A percentile compares a stretch with the other conserved stretches of the same genome.
phyloP scores from a whole-genome alignment of 306 rosid genomes.

The Cicer pinnatifidum region DNA sequence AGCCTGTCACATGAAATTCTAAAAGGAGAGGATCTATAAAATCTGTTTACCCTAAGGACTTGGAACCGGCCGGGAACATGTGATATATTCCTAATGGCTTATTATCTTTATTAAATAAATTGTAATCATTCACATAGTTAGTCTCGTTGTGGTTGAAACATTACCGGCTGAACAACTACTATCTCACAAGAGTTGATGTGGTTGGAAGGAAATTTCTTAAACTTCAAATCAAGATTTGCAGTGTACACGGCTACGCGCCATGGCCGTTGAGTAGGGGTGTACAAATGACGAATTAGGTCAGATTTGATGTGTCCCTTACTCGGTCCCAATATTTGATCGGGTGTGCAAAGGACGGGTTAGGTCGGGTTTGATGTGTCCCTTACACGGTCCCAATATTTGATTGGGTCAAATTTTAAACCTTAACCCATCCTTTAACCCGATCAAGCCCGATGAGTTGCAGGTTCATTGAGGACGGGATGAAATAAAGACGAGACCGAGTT shows the following conservation, averaged over 20 bases:
- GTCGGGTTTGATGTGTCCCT: too few species aligned
- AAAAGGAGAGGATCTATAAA: neutral
- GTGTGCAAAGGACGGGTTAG: too few species aligned
- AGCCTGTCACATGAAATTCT: too few species aligned
- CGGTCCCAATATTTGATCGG: too few species aligned
- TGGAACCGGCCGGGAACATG: neutral
- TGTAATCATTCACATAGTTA: neutral
- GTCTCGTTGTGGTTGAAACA: neutral
- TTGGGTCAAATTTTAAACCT: too few species aligned
- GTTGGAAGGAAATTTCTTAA: conserved; percentile 1
- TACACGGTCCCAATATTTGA: too few species aligned
- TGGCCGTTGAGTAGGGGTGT: neutral
- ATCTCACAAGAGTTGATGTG: neutral
- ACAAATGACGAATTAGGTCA: too few species aligned
- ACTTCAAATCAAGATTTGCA: neutral
- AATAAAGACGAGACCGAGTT: too few species aligned
- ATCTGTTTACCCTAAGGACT: neutral
- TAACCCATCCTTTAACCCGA: too few species aligned
- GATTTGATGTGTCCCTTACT: too few species aligned
- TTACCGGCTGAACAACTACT: neutral
- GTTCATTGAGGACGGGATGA: too few species aligned
- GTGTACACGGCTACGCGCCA: neutral
- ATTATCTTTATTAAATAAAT: neutral
- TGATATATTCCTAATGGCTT: neutral
- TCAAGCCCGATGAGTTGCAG: too few species aligned